These are phyloP conservation scores for Ceratobasidium theobromae DNA, from an alignment of 1,284 basidiomycete species.

Conservation along the genomic window DNA sequence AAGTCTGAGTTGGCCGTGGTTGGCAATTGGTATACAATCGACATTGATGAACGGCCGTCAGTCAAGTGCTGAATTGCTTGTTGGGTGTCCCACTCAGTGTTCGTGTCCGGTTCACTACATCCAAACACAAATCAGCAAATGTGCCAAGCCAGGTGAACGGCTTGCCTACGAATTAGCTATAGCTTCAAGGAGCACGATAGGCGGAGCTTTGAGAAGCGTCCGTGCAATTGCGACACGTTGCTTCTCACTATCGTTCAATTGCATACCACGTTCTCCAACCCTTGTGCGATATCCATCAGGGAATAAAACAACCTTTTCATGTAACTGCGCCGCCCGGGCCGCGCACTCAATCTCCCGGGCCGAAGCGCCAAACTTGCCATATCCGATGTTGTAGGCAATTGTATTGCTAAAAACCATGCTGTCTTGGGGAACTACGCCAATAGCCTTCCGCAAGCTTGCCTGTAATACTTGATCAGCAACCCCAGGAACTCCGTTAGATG, in stretches of 20 bases:
- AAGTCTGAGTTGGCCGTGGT: constrained; percentile 76
- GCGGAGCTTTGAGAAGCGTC: constrained; percentile 78
- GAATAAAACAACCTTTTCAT: constrained; percentile 75
- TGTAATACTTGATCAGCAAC: neutral
- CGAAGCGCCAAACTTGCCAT: constrained; percentile 68
- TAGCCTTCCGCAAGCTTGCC: constrained; percentile 69
- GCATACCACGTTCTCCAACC: constrained; percentile 80
- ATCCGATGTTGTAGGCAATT: constrained; percentile 75
- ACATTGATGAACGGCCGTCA: constrained; percentile 69
- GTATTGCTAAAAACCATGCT: constrained; percentile 79
- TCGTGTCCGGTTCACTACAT: constrained; percentile 76
- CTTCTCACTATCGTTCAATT: constrained; percentile 78
- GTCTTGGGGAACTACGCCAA: constrained; percentile 83
- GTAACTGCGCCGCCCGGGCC: constrained; percentile 77
- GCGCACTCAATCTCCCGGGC: constrained; percentile 70
- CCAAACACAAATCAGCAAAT: constrained; percentile 34
- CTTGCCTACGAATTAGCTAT: constrained; percentile 44
- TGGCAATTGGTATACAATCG: constrained; percentile 78
- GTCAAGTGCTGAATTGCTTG: constrained; percentile 72
- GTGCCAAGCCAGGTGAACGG: neutral
- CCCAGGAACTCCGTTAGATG: neutral
- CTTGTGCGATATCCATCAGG: constrained; percentile 75
- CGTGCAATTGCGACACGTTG: constrained; percentile 86
- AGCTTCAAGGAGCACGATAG: constrained; percentile 81
- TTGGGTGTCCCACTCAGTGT: constrained; percentile 83